Evolutionary conservation across 2,329 filamentous ascomycete species (phyloP), one percentile per base, ranked within the genome.

Genomic region (Eutypa lata): DNA sequence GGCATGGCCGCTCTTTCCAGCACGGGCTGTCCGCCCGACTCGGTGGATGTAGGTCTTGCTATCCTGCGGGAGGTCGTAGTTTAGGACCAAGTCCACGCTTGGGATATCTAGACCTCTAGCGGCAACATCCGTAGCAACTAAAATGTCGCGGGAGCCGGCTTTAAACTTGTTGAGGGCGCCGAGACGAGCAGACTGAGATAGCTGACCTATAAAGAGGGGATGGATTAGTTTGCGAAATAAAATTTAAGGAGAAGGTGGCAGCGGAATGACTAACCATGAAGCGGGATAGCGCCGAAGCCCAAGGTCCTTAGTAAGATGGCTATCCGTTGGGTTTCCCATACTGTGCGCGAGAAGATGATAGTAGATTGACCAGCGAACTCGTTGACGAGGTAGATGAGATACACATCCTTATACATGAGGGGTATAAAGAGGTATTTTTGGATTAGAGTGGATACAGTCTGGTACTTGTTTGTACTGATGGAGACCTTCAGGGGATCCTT

Each of bases 111-210:
- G 79, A 78, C 92, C 93, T 68, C 92, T 86, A 1, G 92, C 90
- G 1, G 92, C 92, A n/a, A 97, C 90, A 68, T 97, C 92, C 0
- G 92, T 97, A 11, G 91, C 91, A 3, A 97, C 89, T 3, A 99
- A 82, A 38, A 99, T 93, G 59, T 95, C 85, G 42, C 91, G 81
- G n/a, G 81, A 83, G 7, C 87, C 85, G 3, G 88, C 79, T 51
- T 88, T 86, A 79, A 99, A 97, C 69, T 97, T 97, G 68, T 89
- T 90, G 8, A 99, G 77, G 0, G 94, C 90, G 7, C 91, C 92
- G 1, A 97, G 76, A 60, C 94, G 90, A 16, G 90, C 82, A 1
- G 89, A 90, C 69, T 99, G 94, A 1, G 86, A 91, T 48, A 99
- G 82, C 67, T 96, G 90, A 8, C 93, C 62, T 65, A 46, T 28